These are phyloP conservation scores for Saccharomycopsis sp. DNA, from an alignment of 805 yeast species.

Conservation along the genomic window DNA sequence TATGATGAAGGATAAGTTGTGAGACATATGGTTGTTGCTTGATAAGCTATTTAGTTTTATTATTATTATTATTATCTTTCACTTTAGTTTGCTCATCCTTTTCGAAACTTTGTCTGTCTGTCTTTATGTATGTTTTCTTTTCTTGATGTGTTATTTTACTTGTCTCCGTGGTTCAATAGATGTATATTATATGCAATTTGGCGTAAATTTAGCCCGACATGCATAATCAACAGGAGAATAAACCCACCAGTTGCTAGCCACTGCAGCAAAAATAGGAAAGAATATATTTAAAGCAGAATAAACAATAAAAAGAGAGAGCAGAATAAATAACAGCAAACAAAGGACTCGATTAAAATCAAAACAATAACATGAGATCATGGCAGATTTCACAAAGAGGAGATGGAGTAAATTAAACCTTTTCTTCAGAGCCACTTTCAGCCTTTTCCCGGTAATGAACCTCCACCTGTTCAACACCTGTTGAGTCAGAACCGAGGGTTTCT, in stretches of 20 bases:
- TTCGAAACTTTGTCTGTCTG: background rate
- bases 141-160: background rate
- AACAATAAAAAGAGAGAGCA: conserved; percentile 1
- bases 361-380: no score
- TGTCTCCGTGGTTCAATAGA: background rate
- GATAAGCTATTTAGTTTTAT: background rate
- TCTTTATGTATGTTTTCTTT: background rate
- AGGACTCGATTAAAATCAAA: background rate
- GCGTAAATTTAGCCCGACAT: no score
- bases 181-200: background rate
- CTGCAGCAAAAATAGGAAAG: no score
- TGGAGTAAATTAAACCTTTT: background rate
- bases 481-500: background rate
- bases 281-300: no score
- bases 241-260: background rate
- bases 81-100: no score
- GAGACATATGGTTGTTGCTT: background rate
- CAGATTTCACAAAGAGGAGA: background rate
- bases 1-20: conserved; percentile 2
- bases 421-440: background rate
- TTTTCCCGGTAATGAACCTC: background rate
- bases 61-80: no score
- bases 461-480: background rate
- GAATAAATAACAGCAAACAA: background rate
- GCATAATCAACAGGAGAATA: background rate